Evolutionary conservation across 148 eudicot genomes (phyloP), one percentile per base, ranked within the genome.

Genomic region (Arbutus unedo): DNA sequence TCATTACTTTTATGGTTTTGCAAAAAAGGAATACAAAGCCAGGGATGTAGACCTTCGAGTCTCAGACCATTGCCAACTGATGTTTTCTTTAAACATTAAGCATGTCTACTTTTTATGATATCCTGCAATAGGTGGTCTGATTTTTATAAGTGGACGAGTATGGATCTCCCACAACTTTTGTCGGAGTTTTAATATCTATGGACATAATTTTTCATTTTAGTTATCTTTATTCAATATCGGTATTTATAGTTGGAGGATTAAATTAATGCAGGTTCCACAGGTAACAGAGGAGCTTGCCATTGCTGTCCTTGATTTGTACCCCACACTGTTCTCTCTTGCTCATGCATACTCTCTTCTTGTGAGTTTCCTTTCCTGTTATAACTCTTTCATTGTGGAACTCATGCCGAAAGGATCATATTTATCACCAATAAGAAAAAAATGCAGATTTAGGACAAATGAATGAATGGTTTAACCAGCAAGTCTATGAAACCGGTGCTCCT

Each of bases 211-310:
- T 74, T 15, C 50, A 57, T 76, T 77, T 66, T 64, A 1, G n/a
- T 56, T 57, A 18, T 60, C 41, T 78, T 44, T 44, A 4, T 4
- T 43, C 67, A 66, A 8, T 13, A 21, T 3, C 19, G 56, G 8
- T 25, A 23, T 31, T 43, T 67, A 71, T 31, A 70, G 44, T 80
- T 25, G 47, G 43, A 16, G 59, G 19, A 21, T 56, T 51, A 50
- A 50, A 19, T 79, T 72, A 74, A 77, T 93, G 84, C 92, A 96
- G 99, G 94, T 96, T 82, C 92, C 98, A 41, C 98, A 94, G 68
- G 98, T 96, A 68, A 94, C 98, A 8, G 99, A 96, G 87, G 93
- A 94, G 64, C 59, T 87, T 84, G 99, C 98, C 76, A 74, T 91
- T 70, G 97, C 98, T 82, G 96, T 94, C 76, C 48, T 94, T 77